Conservation (phyloP, 1,284 basidiomycete genomes). For the Neolentinus lepideus region DNA sequence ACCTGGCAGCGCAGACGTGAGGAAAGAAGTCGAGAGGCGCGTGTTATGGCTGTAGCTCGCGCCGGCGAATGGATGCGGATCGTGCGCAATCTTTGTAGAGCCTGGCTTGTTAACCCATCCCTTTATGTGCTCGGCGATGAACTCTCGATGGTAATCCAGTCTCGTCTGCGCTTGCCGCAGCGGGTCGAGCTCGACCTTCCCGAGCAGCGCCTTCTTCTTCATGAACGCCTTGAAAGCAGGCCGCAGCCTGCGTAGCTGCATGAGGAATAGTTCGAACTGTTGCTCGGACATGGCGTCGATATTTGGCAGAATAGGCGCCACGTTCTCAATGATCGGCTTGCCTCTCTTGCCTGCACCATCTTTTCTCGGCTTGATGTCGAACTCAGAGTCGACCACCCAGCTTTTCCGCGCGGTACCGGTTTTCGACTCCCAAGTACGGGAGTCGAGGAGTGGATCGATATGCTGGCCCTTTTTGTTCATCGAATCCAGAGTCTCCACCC, state of each 20-base stretch:
- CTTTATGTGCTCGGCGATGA: conserved; percentile 20
- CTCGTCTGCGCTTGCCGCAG: conserved; percentile 19
- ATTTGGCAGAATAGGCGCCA: conserved; percentile 28
- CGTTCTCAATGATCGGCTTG: neutral
- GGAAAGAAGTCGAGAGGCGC: conserved; percentile 43
- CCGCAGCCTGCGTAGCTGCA: conserved; percentile 8
- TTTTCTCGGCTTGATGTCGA: conserved; percentile 15
- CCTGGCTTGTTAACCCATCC: conserved; percentile 15
- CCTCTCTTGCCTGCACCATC: neutral
- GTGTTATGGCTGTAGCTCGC: conserved; percentile 51
- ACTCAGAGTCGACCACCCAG: conserved; percentile 47
- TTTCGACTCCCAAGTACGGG: conserved; percentile 27
- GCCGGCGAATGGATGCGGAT: conserved; percentile 58
- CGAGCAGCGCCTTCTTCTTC: conserved; percentile 35
- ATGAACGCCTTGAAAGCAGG: conserved; percentile 53
- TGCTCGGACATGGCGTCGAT: conserved; percentile 36
- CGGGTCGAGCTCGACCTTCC: conserved; percentile 22
- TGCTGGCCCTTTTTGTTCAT: conserved; percentile 24
- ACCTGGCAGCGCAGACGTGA: conserved; percentile 47
- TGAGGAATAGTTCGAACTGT: conserved; percentile 5
- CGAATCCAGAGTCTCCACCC: conserved; percentile 11
- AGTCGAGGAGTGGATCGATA: conserved; percentile 7
- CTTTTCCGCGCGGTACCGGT: conserved; percentile 23
- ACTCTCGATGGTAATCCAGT: conserved; percentile 16
- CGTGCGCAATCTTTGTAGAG: conserved; percentile 45